Percentiles rank a stretch among this genome's conserved stretches.
Conservation (phyloP, 2,329 filamentous ascomycete genomes). For the Botrytis porri region DNA sequence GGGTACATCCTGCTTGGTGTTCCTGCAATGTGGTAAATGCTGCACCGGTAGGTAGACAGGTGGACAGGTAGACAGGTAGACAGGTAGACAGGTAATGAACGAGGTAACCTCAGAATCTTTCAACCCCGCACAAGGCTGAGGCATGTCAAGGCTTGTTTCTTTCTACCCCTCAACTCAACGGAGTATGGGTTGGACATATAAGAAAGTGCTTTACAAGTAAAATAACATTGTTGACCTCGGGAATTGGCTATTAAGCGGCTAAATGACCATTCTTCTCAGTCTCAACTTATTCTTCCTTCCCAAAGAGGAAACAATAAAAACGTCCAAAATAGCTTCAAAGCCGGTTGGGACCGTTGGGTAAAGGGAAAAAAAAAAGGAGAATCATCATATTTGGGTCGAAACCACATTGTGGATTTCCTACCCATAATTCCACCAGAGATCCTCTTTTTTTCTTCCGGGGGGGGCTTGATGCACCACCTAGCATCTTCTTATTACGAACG, state of each 20-base stretch:
- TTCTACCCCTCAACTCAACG: not conserved
- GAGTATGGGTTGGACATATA: not conserved
- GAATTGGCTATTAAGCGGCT: not conserved
- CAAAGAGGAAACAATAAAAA: not conserved
- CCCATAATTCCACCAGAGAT: conserved; percentile 6
- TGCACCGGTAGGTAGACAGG: not conserved
- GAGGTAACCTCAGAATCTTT: not conserved
- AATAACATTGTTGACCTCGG: not conserved
- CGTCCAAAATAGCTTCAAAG: not conserved
- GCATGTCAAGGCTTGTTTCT: not conserved
- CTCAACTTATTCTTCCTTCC: not conserved
- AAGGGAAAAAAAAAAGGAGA: not conserved
- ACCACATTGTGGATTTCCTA: conserved; percentile 7
- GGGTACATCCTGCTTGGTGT: too few species aligned
- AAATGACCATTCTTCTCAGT: not conserved
- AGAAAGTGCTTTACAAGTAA: not conserved
- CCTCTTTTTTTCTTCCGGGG: conserved; percentile 9
- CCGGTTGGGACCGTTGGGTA: not conserved
- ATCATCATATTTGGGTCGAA: not conserved
- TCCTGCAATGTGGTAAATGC: not conserved
- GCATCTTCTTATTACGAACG: not conserved
- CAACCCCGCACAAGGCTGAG: conserved; percentile 11
- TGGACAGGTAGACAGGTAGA: too few species aligned
- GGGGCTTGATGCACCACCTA: not conserved
- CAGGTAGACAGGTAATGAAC: not conserved